Base-by-base conservation (phyloP, 441 rosid species). In the Pelargonium exstipulatum region DNA sequence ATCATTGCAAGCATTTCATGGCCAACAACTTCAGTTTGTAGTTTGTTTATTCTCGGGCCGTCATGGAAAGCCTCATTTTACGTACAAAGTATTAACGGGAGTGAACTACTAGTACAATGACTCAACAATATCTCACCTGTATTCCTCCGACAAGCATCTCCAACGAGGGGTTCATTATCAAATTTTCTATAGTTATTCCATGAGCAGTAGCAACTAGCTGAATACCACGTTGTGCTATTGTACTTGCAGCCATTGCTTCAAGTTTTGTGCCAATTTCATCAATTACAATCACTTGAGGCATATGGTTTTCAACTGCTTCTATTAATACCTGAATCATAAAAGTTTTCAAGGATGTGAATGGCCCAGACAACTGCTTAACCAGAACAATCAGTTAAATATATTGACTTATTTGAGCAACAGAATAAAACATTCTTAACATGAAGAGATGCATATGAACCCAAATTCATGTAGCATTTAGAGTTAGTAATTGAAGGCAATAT, bases 231-330 rank as follows among this genome's bases (percentile, higher is more conserved):
- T 94, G 96, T 69, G 97, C 95, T 71, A 94, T 94, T 8, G 98
- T 91, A 77, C 97, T 86, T 71, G 91, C 97, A 74, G 98, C 97
- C 73, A 91, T 73, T 7, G 93, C 97, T 85, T 94, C 97, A 73
- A 90, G 97, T 83, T 88, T 90, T 78, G 97, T 94, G 51, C 96
- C 92, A 79, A 91, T 90, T 81, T 91, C 98, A 89, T 94, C 97
- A 71, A 91, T 91, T 75, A 91, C 93, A 70, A 88, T 87, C 74
- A 91, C 97, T 86, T 91, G 93, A 5, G 96, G 98, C 96, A 94
- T 91, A 73, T 91, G 98, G 80, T 91, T 94, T 78, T 94, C 96
- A 64, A 91, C 98, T 17, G 96, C 96, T 75, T 94, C 97, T 35
- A 94, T 91, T 74, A 91, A 69, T 61, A 90, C 96, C 96, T 90